A percentile compares a stretch with the other conserved stretches of the same genome.
phyloP scores from a whole-genome alignment of 2,329 filamentous ascomycete genomes.

The Corniculantispora saksenae region DNA sequence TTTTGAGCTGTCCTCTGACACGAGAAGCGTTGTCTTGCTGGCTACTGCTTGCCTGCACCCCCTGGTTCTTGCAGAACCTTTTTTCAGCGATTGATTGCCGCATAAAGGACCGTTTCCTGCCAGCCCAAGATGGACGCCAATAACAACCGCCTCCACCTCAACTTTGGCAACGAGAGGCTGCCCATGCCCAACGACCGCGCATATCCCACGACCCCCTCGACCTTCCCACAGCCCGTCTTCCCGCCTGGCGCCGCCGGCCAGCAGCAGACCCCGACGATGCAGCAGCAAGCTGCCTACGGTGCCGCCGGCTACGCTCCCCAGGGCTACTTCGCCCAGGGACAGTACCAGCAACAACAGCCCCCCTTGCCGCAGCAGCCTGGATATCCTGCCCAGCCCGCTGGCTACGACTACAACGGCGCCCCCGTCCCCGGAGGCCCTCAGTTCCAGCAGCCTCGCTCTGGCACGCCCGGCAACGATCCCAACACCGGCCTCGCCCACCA shows the following conservation, averaged over 20 bases:
- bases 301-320: constrained; percentile 25
- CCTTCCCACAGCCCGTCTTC: constrained; percentile 88
- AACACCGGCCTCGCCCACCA: constrained; percentile 93
- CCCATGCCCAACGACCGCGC: constrained; percentile 62
- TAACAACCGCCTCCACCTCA: constrained; percentile 66
- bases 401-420: constrained; percentile 52
- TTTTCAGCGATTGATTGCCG: not conserved
- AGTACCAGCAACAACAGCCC: constrained; percentile 65
- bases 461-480: constrained; percentile 71
- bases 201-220: constrained; percentile 89
- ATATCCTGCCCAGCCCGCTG: constrained; percentile 40
- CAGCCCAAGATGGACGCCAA: constrained; percentile 51
- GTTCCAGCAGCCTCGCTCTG: constrained; percentile 52
- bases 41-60: too few relatives aligned
- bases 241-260: constrained; percentile 33
- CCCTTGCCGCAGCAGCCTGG: constrained; percentile 45
- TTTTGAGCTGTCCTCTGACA: constrained; percentile 18
- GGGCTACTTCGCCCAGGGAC: constrained; percentile 51
- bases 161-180: constrained; percentile 67
- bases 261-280: constrained; percentile 32
- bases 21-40: not conserved
- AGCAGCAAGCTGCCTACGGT: constrained; percentile 46
- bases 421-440: constrained; percentile 36
- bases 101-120: not conserved
- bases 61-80: too few relatives aligned